A percentile compares a stretch with the other conserved stretches of the same genome.
Evolutionary conservation across 106 monocot species (phyloP).

Genomic region (Hemerocallis citrina): DNA sequence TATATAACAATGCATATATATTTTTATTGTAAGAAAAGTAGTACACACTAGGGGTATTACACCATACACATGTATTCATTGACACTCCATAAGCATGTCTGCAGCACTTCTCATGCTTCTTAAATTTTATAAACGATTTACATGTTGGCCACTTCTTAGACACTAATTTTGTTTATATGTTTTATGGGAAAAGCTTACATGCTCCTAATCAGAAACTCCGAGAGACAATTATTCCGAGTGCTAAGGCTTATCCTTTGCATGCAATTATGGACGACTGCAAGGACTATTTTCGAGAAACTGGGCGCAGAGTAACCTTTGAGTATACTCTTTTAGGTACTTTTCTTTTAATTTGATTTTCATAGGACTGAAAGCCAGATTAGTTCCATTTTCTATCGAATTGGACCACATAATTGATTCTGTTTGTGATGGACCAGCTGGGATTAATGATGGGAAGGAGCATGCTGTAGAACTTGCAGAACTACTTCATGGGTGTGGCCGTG

Average conservation of each 20-base stretch:
- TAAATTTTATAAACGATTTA: too few species aligned
- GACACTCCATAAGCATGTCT: too few species aligned
- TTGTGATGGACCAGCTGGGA: slow-evolving; percentile 39
- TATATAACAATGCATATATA: too few species aligned
- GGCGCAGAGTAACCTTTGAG: slow-evolving; percentile 85
- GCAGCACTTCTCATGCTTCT: too few species aligned
- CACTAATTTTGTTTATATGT: not conserved
- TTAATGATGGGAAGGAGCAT: slow-evolving; percentile 71
- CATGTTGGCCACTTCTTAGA: too few species aligned
- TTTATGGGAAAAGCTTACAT: slow-evolving; percentile 53
- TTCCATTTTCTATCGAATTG: not conserved
- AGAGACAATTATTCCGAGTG: slow-evolving; percentile 83
- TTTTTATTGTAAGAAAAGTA: too few species aligned
- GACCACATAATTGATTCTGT: not conserved
- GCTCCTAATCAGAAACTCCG: slow-evolving; percentile 87
- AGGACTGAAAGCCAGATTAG: not conserved
- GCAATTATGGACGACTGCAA: slow-evolving; percentile 81
- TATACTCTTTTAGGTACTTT: slow-evolving; percentile 86
- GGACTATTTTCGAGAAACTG: slow-evolving; percentile 64
- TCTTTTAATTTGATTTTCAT: not conserved
- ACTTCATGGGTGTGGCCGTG: slow-evolving; percentile 49
- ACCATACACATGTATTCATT: too few species aligned
- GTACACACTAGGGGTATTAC: too few species aligned
- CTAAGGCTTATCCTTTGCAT: slow-evolving; percentile 79
- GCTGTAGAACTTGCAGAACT: slow-evolving; percentile 64